Evolutionary conservation across 768 basidiomycete genomes (phyloP).

Genomic region (Calocybe gangraenosa): DNA sequence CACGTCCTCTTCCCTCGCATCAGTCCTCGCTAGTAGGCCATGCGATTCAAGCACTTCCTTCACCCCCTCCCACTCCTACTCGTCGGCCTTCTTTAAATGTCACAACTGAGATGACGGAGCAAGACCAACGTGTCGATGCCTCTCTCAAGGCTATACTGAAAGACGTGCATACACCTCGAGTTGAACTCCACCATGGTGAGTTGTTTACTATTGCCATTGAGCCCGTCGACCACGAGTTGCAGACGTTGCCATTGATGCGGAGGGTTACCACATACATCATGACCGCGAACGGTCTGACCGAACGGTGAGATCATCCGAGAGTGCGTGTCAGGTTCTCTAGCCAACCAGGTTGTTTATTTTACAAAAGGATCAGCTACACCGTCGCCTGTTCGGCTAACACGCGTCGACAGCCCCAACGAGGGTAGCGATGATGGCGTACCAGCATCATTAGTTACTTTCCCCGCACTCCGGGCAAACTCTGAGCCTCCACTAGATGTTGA

Average conservation of each 20-base stretch:
- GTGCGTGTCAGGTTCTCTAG: no score
- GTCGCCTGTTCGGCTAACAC: constrained; percentile 14
- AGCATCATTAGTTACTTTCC: constrained; percentile 12
- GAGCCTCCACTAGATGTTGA: constrained; percentile 55
- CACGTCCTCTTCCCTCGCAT: constrained; percentile 20
- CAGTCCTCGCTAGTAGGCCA: constrained; percentile 25
- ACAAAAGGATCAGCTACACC: constrained; percentile 20
- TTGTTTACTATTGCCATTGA: neutral
- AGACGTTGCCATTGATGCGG: constrained; percentile 81
- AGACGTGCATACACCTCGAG: constrained; percentile 45
- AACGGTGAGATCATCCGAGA: constrained; percentile 29
- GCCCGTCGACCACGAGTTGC: neutral
- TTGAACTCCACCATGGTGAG: constrained; percentile 60
- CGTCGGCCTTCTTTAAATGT: constrained; percentile 1
- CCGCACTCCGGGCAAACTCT: constrained; percentile 49
- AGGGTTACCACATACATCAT: constrained; percentile 69
- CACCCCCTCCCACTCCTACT: constrained; percentile 28
- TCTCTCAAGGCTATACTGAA: constrained; percentile 39
- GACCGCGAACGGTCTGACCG: constrained; percentile 35
- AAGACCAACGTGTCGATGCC: constrained; percentile 46
- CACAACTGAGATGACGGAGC: constrained; percentile 31
- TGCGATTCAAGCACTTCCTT: constrained; percentile 23
- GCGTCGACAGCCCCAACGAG: neutral
- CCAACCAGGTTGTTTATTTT: no score
- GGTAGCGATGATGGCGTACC: neutral